Conservation (phyloP, 2,329 filamentous ascomycete species). For the Colletotrichum lupini region DNA sequence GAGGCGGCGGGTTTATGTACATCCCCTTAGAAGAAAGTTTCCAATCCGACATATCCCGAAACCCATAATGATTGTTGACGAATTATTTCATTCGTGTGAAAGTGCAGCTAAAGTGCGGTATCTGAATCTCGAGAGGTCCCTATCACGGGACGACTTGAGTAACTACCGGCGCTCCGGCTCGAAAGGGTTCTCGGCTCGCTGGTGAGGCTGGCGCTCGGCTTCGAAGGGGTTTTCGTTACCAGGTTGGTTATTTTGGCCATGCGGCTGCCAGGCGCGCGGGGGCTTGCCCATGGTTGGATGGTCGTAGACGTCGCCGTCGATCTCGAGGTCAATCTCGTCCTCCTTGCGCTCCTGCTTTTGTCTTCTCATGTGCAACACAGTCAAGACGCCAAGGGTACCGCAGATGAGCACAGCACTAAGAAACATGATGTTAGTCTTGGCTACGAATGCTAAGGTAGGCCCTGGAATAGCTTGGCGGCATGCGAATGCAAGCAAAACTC, state of each 20-base stretch:
- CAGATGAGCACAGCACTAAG: slow-evolving; percentile 22
- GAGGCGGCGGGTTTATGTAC: not conserved
- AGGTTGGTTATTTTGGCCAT: slow-evolving; percentile 2
- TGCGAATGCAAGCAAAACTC: no score
- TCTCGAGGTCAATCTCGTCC: slow-evolving; percentile 23
- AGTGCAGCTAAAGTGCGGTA: not conserved
- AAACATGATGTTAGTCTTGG: not conserved
- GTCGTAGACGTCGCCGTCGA: slow-evolving; percentile 30
- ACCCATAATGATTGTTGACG: not conserved
- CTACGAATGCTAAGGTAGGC: not conserved
- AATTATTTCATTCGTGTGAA: not conserved
- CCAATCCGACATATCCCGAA: not conserved
- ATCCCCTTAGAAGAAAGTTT: not conserved
- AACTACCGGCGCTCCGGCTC: slow-evolving; percentile 27
- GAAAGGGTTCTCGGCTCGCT: slow-evolving; percentile 26
- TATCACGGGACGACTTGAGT: not conserved
- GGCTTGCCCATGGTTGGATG: slow-evolving; percentile 33
- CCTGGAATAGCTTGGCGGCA: not conserved
- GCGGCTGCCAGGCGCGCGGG: slow-evolving; percentile 28
- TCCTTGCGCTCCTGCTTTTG: slow-evolving; percentile 23
- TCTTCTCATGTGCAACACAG: slow-evolving; percentile 22
- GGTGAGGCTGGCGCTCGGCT: slow-evolving; percentile 12
- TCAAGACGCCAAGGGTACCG: slow-evolving; percentile 2
- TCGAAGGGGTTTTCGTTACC: slow-evolving; percentile 19
- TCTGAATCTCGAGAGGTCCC: not conserved